A percentile compares a stretch with the other conserved stretches of the same genome.
Conservation (phyloP, 1,284 basidiomycete genomes). For the Quambalaria eucalypti region DNA sequence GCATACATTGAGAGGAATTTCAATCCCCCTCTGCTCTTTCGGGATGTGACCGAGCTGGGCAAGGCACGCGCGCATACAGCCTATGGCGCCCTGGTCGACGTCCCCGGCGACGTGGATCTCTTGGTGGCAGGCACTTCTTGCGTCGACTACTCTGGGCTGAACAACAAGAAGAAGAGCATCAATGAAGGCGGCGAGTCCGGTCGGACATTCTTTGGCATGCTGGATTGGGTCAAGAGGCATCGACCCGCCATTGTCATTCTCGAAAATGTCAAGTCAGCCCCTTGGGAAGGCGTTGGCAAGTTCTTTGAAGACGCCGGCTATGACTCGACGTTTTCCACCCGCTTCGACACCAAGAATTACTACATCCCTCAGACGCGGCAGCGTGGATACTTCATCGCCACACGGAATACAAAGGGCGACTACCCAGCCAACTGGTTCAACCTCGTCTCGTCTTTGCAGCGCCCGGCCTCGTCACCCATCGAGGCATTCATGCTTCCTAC, state of each 20-base stretch:
- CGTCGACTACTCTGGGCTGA: conserved; percentile 89
- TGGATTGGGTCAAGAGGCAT: conserved; percentile 80
- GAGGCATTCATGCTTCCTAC: conserved; percentile 83
- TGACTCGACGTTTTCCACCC: conserved; percentile 54
- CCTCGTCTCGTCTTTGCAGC: conserved; percentile 60
- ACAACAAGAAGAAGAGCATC: conserved; percentile 73
- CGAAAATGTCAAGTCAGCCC: conserved; percentile 86
- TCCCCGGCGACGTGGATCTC: conserved; percentile 77
- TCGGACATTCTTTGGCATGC: conserved; percentile 57
- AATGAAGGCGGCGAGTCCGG: conserved; percentile 40
- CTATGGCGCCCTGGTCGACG: conserved; percentile 73
- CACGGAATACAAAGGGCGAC: conserved; percentile 22
- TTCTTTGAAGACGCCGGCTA: conserved; percentile 72
- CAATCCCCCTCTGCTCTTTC: conserved; percentile 73
- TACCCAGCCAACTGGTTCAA: conserved; percentile 59
- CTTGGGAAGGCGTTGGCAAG: conserved; percentile 68
- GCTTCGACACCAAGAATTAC: conserved; percentile 80
- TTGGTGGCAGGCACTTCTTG: conserved; percentile 83
- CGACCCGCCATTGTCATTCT: conserved; percentile 80
- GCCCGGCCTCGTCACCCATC: conserved; percentile 77
- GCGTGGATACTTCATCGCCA: conserved; percentile 29
- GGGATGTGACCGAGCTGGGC: conserved; percentile 83
- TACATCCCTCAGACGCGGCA: conserved; percentile 79
- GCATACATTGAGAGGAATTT: conserved; percentile 96
- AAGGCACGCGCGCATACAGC: conserved; percentile 60